Evolutionary conservation across 2,329 filamentous ascomycete genomes (phyloP), one percentile per base, ranked within the genome.

Genomic region (Aspergillus fructus): DNA sequence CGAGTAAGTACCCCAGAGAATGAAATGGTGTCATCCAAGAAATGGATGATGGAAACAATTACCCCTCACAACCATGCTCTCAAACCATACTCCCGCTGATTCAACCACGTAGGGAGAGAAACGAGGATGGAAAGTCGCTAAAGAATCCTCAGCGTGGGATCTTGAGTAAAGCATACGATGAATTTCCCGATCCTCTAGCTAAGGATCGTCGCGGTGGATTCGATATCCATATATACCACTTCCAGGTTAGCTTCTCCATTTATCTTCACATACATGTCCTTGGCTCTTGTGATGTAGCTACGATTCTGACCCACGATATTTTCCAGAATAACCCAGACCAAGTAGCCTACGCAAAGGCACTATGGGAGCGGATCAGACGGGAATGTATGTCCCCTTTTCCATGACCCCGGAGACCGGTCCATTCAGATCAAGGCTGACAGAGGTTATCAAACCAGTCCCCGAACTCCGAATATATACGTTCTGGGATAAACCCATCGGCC

Each of bases 171-270:
- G 85, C 89, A 13, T 96, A 96, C 68, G 80, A 85, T 15, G 74
- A 78, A 37, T 96, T 96, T 65, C 74, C 82, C 0, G 79, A 83
- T 3, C 89, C 91, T 0, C 78, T 96, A 33, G 79, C 85, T 45
- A 89, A 88, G 57, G 85, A 82, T 3, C 72, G 69, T 2, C 81
- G 85, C 5, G 90, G 89, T 39, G 92, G 87, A 11, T 96, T 96
- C 63, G 92, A 96, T 70, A 76, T 96, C 15, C 92, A 96, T 73
- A 87, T 96, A 66, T 96, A 96, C 76, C 90, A 91, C 73, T 84
- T 87, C 62, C 84, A 87, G 63, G 76, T 78, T 30, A 13, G 50
- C 34, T 8, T 2, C 12, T 9, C 30, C 21, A 21, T 21, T 8
- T 34, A 15, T 3, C 12, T 24, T 46, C 12, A 24, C 21, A 24